Percentiles rank a stretch among this genome's conserved stretches.
These are phyloP conservation scores for Pugionium dolabratum DNA, from an alignment of 345 rosid genomes.

Conservation along the genomic window DNA sequence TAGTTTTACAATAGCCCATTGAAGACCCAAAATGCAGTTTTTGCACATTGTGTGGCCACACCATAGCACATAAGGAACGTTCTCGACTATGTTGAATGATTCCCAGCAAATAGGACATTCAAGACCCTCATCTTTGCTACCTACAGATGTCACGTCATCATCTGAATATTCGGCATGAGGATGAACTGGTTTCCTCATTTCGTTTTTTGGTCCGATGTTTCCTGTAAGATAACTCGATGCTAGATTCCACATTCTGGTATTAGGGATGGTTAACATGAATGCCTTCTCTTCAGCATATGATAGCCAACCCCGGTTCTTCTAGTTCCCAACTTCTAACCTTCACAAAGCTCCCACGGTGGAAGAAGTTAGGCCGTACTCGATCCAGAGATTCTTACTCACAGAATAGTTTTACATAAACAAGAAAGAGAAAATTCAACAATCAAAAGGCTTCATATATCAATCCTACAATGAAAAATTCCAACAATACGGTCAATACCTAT, in stretches of 20 bases:
- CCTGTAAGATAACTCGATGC: constrained; percentile 54
- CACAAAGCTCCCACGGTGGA: constrained; percentile 12
- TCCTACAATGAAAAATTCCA: neutral
- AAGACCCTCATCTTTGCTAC: constrained; percentile 69
- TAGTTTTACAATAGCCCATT: constrained; percentile 70
- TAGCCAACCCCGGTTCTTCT: neutral
- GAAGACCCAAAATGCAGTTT: constrained; percentile 80
- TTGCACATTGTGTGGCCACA: constrained; percentile 93
- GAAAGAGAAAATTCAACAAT: neutral
- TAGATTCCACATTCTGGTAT: constrained; percentile 61
- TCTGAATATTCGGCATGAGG: constrained; percentile 66
- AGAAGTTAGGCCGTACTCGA: neutral
- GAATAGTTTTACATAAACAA: neutral
- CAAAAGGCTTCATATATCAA: neutral
- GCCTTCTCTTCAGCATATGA: neutral
- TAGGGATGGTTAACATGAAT: constrained; percentile 33
- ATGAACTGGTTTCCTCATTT: constrained; percentile 39
- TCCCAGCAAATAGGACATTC: constrained; percentile 95
- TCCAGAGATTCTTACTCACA: constrained; percentile 10
- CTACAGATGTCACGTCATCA: constrained; percentile 60
- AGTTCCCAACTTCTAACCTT: constrained; percentile 18
- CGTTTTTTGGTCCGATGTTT: constrained; percentile 45
- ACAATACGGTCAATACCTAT: neutral
- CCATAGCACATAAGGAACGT: constrained; percentile 87
- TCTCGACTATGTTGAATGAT: constrained; percentile 88